phyloP scores from a whole-genome alignment of 2,329 filamentous ascomycete genomes.

The Monilinia fructigena region DNA sequence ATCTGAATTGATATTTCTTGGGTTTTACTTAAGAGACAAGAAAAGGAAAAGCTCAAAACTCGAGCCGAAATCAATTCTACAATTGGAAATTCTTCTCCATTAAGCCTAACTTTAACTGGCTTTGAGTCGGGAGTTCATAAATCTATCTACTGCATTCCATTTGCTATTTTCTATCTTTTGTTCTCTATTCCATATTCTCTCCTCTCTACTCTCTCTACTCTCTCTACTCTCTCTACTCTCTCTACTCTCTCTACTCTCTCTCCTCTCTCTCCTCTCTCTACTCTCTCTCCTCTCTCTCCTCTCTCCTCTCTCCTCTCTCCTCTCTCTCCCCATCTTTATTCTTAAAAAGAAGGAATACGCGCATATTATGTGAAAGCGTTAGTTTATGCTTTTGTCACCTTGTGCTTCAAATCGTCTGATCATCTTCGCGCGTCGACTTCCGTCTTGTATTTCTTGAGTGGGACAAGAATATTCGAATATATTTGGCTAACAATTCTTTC shows the following conservation, averaged over 20 bases:
- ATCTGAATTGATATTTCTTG: background rate
- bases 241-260: no score
- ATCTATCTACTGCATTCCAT: no score
- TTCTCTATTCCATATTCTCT: no score
- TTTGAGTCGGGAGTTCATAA: no score
- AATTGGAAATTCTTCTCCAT: conserved; percentile 3
- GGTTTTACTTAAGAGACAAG: no score
- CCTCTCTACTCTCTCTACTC: background rate
- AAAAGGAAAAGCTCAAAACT: background rate
- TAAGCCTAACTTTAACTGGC: no score
- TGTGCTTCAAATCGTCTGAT: conserved; percentile 37
- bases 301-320: no score
- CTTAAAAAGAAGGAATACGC: conserved; percentile 1
- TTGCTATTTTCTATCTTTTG: no score
- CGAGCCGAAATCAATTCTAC: conserved; percentile 1
- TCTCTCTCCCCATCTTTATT: background rate
- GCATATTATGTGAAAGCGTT: conserved; percentile 11
- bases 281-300: no score
- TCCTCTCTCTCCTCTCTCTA: no score
- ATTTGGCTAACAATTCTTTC: conserved; percentile 36
- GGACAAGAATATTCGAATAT: conserved; percentile 22
- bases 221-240: no score
- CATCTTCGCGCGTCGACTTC: conserved; percentile 31
- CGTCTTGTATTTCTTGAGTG: conserved; percentile 17
- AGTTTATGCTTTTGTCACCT: conserved; percentile 38